These are phyloP conservation scores for Rhodotorula sp. DNA, from an alignment of 1,284 basidiomycete species.

Conservation along the genomic window DNA sequence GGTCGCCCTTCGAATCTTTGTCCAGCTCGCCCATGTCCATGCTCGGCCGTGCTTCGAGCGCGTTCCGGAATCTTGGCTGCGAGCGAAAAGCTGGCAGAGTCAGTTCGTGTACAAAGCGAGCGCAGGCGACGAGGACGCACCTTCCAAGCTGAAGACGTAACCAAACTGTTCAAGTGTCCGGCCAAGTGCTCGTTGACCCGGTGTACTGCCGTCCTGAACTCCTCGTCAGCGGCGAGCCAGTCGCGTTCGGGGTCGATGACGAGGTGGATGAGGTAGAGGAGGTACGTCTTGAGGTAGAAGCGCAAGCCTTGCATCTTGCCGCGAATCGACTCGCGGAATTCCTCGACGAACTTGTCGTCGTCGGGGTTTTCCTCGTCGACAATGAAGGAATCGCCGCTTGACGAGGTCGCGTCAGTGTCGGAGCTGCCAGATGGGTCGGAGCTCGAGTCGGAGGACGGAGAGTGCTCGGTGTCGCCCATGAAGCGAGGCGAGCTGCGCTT, in stretches of 20 bases:
- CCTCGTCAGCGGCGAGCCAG: constrained; percentile 19
- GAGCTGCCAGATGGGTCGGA: not conserved
- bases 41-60: constrained; percentile 12
- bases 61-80: constrained; percentile 21
- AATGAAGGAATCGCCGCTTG: constrained; percentile 10
- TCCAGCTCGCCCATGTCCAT: not conserved
- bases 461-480: not conserved
- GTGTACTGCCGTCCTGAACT: constrained; percentile 8
- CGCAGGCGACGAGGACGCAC: not conserved
- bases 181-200: constrained; percentile 2
- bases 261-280: constrained; percentile 21
- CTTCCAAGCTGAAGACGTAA: constrained; percentile 27
- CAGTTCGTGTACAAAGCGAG: not conserved
- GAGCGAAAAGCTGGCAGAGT: too few species aligned
- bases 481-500: not conserved
- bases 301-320: constrained; percentile 12
- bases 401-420: not conserved
- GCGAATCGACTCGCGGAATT: constrained; percentile 8
- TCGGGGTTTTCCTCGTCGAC: constrained; percentile 6
- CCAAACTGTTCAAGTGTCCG: not conserved
- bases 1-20: not conserved
- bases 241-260: constrained; percentile 26
- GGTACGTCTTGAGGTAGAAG: constrained; percentile 29
- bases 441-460: not conserved
- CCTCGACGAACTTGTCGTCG: not conserved